Base-by-base conservation (phyloP, 768 basidiomycete species). In the Rhodotorula sphaerocarpa region DNA sequence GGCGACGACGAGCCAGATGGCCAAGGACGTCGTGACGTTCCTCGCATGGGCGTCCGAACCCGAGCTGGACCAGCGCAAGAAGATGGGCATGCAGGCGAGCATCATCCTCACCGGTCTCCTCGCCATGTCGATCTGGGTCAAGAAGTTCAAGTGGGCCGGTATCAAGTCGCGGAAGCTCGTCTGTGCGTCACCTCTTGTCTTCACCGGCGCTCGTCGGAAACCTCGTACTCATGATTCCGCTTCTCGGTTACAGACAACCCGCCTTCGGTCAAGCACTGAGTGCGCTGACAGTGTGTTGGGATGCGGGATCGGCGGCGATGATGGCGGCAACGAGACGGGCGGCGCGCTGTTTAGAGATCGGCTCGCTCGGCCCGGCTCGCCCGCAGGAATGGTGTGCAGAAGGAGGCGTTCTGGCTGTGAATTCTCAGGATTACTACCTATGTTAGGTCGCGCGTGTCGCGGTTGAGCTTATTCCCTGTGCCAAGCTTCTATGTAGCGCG, bases 1-100 rank as follows among this genome's bases (percentile, higher is more conserved):
- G 20, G 89, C 93, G 18, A 99, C 95, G 51, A 86, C 90, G 10
- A 88, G 90, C 9, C 95, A 99, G 76, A 92, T 99, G 93, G 93
- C 95, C 70, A 99, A 97, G 81, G 95, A 99, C 74, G 91, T 99
- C 57, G 83, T 50, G 25, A 63, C 56, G 44, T 71, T 65, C 63
- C 59, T 66, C 44, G 46, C 55, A 36, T 71, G 63, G 64, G 89
- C 93, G 23, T 83, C 95, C 60, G 95, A 99, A 76, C 95, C 95
- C 34, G 95, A 99, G 76, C 88, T 92, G 72, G 95, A 99, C 74
- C 87, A 92, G 75, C 82, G 95, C 75, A 97, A 99, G 81, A 91
- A 90, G 82, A 85, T 86, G 74, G 93, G 95, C 69, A 79, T 97
- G 76, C 92, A 96, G 79, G 74, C 72, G 60, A 84, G 92, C 71